Conservation (phyloP, 352 stramenopile genomes). For the Thalassiosira livingstoniorum region DNA sequence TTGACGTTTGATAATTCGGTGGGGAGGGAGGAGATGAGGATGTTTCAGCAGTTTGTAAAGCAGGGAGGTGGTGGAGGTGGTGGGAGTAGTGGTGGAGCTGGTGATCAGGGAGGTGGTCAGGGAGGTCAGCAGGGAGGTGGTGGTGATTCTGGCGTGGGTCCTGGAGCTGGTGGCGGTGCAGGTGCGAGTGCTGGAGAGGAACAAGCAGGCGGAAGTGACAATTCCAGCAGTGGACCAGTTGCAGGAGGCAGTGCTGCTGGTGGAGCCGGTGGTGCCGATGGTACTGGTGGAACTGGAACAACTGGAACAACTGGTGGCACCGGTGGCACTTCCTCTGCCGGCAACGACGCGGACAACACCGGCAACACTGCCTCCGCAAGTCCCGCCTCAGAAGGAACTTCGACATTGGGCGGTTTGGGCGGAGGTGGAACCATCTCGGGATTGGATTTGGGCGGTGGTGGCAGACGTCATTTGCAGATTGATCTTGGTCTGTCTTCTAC, state of each 20-base stretch:
- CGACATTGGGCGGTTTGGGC: no score
- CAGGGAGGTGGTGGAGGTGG: constrained; percentile 14
- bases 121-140: no score
- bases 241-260: not conserved
- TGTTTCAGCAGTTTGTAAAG: constrained; percentile 30
- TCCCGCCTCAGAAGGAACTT: no score
- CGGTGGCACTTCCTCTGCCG: no score
- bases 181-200: not conserved
- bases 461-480: no score
- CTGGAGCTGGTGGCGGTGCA: not conserved
- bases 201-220: not conserved
- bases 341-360: no score
- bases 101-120: constrained; percentile 11
- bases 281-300: not conserved
- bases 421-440: no score
- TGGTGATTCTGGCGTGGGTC: not conserved
- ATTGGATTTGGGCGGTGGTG: no score
- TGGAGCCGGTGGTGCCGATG: not conserved
- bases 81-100: not conserved
- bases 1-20: constrained; percentile 50
- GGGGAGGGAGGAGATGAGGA: constrained; percentile 19
- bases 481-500: no score
- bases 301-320: not conserved
- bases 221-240: not conserved
- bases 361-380: no score